Evolutionary conservation across 31 red algal genomes (phyloP), one percentile per base, ranked within the genome.

Genomic region (Porphyra umbilicalis): DNA sequence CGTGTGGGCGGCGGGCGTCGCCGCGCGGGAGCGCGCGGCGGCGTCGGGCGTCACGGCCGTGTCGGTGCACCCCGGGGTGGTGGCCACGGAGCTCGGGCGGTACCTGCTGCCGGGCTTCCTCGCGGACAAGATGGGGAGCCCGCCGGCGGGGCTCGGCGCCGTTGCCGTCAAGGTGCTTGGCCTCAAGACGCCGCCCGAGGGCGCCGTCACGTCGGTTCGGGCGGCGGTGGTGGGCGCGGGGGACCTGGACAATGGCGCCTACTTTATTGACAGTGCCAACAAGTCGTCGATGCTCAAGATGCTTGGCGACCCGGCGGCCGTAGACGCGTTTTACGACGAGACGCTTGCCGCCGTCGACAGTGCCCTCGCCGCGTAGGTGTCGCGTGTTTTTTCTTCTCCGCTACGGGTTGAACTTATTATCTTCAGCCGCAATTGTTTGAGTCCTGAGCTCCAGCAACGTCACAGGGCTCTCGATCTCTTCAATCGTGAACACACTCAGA

Each of bases 21-120:
- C 91, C 75, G 34, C 79, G 44, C 74, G 77, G 31, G 83, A 83
- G 9, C 25, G 25, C 20, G 57, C 57, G 25, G 57, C 14, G 6
- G 77, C 83, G 39, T 38, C 80, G 1, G 76, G 85, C 37, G 82
- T 93, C 36, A 75, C 83, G 33, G 76, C 85, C 37, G 82, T 93
- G 37, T 88, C 85, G 67, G 76, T 93, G 10, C 91, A 93, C 85
- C 91, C 86, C 6, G 91, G 91, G 18, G 86, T 93, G 2, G 91
- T 89, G n/a, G 77, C 77, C 42, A 93, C 91, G 1, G 91, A 93
- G 67, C 68, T 93, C 9, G 83, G 38, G 11, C 74, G 91, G 77
- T 85, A 88, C 77, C 16, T 93, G 35, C 8, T 79, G 68, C 86
- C 86, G 42, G 80, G 77, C 79, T 88, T 67, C 31, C 84, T 88